Percentiles rank a stretch among this genome's conserved stretches.
Conservation (phyloP, 2,329 filamentous ascomycete genomes). For the Apiospora saccharicola region DNA sequence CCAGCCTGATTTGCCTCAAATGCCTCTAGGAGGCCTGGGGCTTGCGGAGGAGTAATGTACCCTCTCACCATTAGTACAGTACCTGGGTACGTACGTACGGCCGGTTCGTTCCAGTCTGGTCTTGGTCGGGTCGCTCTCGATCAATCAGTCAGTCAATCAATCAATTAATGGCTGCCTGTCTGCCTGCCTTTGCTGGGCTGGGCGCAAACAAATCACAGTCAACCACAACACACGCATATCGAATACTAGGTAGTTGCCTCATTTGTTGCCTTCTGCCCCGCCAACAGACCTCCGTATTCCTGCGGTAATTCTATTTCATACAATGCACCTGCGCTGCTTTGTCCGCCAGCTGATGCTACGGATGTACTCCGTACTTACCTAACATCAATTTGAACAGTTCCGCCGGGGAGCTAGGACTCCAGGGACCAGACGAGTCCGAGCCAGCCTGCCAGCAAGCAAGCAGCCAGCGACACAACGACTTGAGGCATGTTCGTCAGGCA, state of each 20-base stretch:
- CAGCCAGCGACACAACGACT: neutral
- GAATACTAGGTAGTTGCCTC: conserved; percentile 11
- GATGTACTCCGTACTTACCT: neutral
- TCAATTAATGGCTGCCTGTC: neutral
- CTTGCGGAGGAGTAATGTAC: neutral
- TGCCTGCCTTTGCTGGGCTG: neutral
- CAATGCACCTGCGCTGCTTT: neutral
- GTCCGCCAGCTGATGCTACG: neutral
- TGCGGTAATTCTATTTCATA: conserved; percentile 4
- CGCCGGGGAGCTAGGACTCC: neutral
- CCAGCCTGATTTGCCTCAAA: conserved; percentile 2
- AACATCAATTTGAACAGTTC: neutral
- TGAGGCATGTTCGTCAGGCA: neutral
- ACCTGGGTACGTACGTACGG: neutral
- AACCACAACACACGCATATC: conserved; percentile 16
- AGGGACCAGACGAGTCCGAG: conserved; percentile 1
- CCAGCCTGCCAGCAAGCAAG: neutral
- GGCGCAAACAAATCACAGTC: conserved; percentile 15
- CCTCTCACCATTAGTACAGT: neutral
- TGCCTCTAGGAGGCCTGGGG: neutral
- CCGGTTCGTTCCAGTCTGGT: neutral
- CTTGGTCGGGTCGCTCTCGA: neutral
- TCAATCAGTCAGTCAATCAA: neutral
- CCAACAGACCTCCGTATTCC: neutral
- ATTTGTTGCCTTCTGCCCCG: conserved; percentile 16